Conservation (phyloP, 2,329 filamentous ascomycete genomes). For the Neofusicoccum sp. region DNA sequence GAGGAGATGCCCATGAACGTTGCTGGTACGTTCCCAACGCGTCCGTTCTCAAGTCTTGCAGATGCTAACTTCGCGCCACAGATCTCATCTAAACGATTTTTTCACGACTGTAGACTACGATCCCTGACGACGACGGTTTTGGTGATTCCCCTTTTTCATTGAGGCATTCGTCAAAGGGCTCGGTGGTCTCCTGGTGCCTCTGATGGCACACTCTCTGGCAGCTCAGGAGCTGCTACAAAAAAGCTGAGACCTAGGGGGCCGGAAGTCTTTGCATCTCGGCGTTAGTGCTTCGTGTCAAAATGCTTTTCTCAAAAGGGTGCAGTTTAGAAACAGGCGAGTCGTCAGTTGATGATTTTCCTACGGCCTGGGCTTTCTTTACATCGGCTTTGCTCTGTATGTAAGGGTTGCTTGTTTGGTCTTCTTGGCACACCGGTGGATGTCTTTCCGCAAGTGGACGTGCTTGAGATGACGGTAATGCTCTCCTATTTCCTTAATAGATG, state of each 20-base stretch:
- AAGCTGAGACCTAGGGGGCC: constrained; percentile 24
- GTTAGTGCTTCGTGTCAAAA: constrained; percentile 40
- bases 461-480: constrained; percentile 39
- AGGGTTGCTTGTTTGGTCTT: constrained; percentile 33
- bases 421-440: constrained; percentile 31
- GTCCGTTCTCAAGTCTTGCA: constrained; percentile 20
- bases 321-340: constrained; percentile 31
- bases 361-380: constrained; percentile 35
- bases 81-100: constrained; percentile 41
- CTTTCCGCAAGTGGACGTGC: constrained; percentile 34
- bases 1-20: constrained; percentile 99
- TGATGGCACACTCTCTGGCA: background rate
- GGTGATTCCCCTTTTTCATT: constrained; percentile 29
- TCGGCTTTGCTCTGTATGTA: constrained; percentile 29
- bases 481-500: constrained; percentile 37
- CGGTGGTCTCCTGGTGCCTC: constrained; percentile 13
- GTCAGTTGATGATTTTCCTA: constrained; percentile 23
- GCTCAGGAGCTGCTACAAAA: constrained; percentile 26
- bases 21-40: constrained; percentile 51
- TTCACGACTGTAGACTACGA: constrained; percentile 26
- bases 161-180: constrained; percentile 17
- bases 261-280: constrained; percentile 40
- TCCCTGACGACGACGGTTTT: constrained; percentile 25
- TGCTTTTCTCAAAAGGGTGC: constrained; percentile 37
- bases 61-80: constrained; percentile 16